Evolutionary conservation across 768 basidiomycete species (phyloP), one percentile per base, ranked within the genome.

Genomic region (Pleurotus citrinopileatus): DNA sequence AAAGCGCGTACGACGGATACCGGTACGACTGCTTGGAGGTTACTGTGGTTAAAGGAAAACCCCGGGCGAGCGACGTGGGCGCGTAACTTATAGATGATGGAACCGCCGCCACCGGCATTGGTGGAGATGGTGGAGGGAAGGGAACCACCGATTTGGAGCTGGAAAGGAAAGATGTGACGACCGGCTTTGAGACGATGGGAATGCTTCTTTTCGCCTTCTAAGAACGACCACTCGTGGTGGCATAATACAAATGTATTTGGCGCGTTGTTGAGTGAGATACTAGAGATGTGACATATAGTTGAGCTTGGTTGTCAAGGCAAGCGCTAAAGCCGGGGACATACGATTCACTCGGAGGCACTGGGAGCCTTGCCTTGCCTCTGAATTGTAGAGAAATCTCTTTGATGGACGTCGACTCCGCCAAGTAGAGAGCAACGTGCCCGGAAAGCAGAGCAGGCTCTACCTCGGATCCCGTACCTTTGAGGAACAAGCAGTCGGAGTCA

Each of bases 101-200:
- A 77, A 1, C 88, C 88, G 26, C 83, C 81, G 7, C 83, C 81
- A 12, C 74, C 68, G 0, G 72, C 72, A 34, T 63, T 70, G 3
- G 88, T 87, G 34, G 73, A 63, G 37, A 96, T 72, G 28, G 83
- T 83, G 0, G 94, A 91, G 0, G 96, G 96, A 2, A 97, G 76
- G 4, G 86, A 82, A 34, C 91, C 92, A 20, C 91, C 91, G 25
- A 98, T 75, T 56, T 87, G 83, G 55, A 97, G 81, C 60, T 86
- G 85, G 73, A 98, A 98, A 20, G 95, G 95, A 69, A 98, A 98
- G 22, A 84, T 71, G 65, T 98, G 96, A 29, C 84, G 85, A 12
- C 96, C 96, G n/a, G 94, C 93, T 72, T 98, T 97, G 66, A 98
- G 85, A 0, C 94, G 98, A 62, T 91, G 93, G 9, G 80, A 75